Base-by-base conservation (phyloP, 208 protist species). In the Ichthyophonus hoferi region DNA sequence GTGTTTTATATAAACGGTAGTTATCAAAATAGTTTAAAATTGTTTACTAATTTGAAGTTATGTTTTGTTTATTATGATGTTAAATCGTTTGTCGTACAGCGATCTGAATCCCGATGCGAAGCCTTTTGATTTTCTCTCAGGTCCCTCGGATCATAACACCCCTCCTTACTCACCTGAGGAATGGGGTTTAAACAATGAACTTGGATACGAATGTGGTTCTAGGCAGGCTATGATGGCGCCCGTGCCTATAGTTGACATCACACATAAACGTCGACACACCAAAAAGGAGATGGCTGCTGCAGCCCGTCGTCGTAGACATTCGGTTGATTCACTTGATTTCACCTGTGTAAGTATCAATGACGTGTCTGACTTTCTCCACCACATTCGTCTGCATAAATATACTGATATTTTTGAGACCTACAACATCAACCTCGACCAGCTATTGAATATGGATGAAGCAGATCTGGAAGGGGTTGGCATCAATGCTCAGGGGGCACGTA, bases 311-410 rank as follows among this genome's bases (percentile, higher is more conserved):
- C 3, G 86, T 2, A 7, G 58, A 34, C 76, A 88, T 38, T 79
- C 86, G 1, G 77, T 88, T 0, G 86, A 83, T 24, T 24, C 33
- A 35, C 0, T 88, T 43, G 76, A 88, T 40, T 88, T 88, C 34
- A 33, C 58, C 7, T 1, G 17, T 1, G 35, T 83, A 3, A 40
- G 34, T 17, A 39, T 42, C 1, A 34, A 50, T 14, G 82, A 86
- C 43, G 42, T 86, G 2, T 7, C 82, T 2, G 34, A 17, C 33
- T 86, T 86, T 76, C 12, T 86, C 1, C 1, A 31, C 42, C 35
- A 34, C 14, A 31, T 86, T 2, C 39, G 82, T 1, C 33, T 86
- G 14, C 82, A 86, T 35, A 86, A 86, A 40, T 86, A 86, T 40
- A 35, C 14, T 39, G 37, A 7, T 2, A 1, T n/a, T 37, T 67